phyloP scores from a whole-genome alignment of 176 grass and related monocot species.

The Oryza officinalis region DNA sequence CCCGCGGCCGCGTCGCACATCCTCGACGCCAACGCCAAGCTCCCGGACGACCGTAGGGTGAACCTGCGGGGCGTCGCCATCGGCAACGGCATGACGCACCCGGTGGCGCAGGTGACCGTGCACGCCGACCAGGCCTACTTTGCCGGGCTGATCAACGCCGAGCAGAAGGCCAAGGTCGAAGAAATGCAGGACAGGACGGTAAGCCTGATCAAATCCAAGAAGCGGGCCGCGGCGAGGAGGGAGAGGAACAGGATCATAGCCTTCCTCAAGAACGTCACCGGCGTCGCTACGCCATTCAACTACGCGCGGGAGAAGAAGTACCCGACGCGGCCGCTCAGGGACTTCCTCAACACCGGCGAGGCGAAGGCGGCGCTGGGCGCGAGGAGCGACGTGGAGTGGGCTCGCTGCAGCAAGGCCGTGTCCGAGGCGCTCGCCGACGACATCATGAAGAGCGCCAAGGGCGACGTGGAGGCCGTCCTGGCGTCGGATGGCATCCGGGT shows the following conservation, averaged over 20 bases:
- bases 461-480: conserved; percentile 59
- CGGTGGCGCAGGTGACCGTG: conserved; percentile 52
- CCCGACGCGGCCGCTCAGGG: conserved; percentile 11
- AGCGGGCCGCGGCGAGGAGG: conserved; percentile 42
- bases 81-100: conserved; percentile 74
- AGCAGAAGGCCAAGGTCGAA: conserved; percentile 39
- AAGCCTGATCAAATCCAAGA: conserved; percentile 19
- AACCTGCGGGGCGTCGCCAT: conserved; percentile 61
- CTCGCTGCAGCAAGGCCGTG: conserved; percentile 43
- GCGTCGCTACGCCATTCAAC: conserved; percentile 49
- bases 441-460: conserved; percentile 70
- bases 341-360: conserved; percentile 52
- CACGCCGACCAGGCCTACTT: conserved; percentile 73
- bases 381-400: conserved; percentile 27
- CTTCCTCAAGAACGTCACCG: conserved; percentile 41
- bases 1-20: conserved; percentile 54
- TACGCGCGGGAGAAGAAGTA: conserved; percentile 43
- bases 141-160: conserved; percentile 63
- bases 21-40: conserved; percentile 24
- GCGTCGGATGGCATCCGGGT: conserved; percentile 28
- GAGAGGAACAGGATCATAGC: conserved; percentile 27
- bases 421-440: conserved; percentile 36
- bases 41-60: conserved; percentile 19
- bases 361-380: conserved; percentile 56
- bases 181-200: conserved; percentile 44